phyloP scores from a whole-genome alignment of 2,329 filamentous ascomycete species.

The Aureobasidium musti region DNA sequence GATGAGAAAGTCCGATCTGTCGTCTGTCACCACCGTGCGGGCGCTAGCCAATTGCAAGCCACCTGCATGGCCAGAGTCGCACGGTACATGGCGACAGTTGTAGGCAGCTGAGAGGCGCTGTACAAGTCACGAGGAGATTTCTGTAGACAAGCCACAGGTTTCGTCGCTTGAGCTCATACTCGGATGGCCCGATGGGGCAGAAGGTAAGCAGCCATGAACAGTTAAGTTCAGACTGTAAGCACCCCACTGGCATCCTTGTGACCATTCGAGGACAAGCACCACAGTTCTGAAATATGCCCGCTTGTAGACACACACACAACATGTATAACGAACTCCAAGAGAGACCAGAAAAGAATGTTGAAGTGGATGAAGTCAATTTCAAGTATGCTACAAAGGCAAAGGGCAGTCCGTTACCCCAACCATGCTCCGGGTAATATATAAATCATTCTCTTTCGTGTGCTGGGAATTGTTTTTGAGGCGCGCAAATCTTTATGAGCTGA shows the following conservation, averaged over 20 bases:
- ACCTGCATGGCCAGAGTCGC: background rate
- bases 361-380: slow-evolving; percentile 1
- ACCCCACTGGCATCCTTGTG: background rate
- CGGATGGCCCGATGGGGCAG: background rate
- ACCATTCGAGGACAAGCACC: background rate
- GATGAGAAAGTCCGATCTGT: background rate
- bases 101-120: background rate
- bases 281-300: background rate
- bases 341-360: background rate
- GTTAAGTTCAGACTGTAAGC: background rate
- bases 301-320: background rate
- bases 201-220: slow-evolving; percentile 12
- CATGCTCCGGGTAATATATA: slow-evolving; percentile 8
- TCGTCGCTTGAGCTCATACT: background rate
- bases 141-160: background rate
- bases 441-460: slow-evolving; percentile 26
- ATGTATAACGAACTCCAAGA: no score
- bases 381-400: slow-evolving; percentile 27
- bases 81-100: background rate
- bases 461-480: background rate
- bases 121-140: background rate
- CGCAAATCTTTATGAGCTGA: background rate
- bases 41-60: background rate
- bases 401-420: slow-evolving; percentile 3
- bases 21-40: background rate